Base-by-base conservation (phyloP, 371 early-diverging fungal species). In the Batkoa obscura region DNA sequence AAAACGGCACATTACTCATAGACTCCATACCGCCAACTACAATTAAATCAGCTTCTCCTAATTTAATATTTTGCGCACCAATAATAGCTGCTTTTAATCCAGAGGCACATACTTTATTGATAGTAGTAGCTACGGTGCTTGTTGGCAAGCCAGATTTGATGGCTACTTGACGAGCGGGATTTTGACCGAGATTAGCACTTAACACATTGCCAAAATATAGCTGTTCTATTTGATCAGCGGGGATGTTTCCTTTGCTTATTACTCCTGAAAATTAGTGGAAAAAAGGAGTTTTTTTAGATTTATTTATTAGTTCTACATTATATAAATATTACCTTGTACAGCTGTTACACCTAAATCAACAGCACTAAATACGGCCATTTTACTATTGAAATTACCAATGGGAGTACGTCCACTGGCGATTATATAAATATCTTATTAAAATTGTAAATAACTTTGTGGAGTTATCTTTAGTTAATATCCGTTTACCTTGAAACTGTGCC, bases 21-120 rank as follows among this genome's bases (percentile, higher is more conserved):
- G 90, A 89, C 71, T 99, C 98, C 68, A 84, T 87, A 46, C 99
- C 99, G 59, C 88, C 97, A 43, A 91, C 93, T 60, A 94, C 84
- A 23, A 86, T 73, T 56, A 64, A 55, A 47, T 64, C 60, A 43
- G 64, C 64, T 17, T 50, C 15, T 1, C 64, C 64, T 37, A 58
- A 43, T 58, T 78, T 73, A 68, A 93, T 88, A 17, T 80, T 69
- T 68, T 86, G 87, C 15, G 90, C 84, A 58, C 78, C 98, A 54
- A 97, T 68, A 41, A 77, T 72, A 50, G 90, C 77, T 41, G 96
- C 80, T 73, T 98, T 97, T 85, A 94, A 81, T 38, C 90, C 94
- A 34, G 88, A 87, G 36, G 94, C 97, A 69, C 99, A 98, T 43
- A 95, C 95, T 75, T 97, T 97, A 80, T 95, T 96, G 60, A 97